A percentile compares a stretch with the other conserved stretches of the same genome.
Conservation (phyloP, 371 early-diverging fungal genomes). For the Mucor indicus region DNA sequence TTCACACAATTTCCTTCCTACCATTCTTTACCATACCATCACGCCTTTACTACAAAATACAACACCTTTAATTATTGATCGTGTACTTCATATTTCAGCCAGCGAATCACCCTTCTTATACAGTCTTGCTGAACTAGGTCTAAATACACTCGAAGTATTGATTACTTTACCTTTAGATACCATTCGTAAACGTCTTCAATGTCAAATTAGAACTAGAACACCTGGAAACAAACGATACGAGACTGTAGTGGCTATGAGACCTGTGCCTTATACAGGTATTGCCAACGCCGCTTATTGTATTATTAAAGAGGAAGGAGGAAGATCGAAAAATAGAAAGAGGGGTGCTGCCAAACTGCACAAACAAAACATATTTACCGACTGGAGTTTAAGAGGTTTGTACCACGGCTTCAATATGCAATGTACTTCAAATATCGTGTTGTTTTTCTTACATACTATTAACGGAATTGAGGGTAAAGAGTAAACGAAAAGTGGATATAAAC, state of each 20-base stretch:
- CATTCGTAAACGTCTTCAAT: conserved; percentile 79
- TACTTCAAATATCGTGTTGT: conserved; percentile 61
- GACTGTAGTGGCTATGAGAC: conserved; percentile 71
- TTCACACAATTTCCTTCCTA: conserved; percentile 67
- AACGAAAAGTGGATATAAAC: not conserved
- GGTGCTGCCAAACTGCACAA: conserved; percentile 6
- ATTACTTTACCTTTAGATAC: conserved; percentile 89
- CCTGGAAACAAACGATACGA: conserved; percentile 63
- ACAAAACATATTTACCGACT: conserved; percentile 34
- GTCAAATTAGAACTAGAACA: conserved; percentile 62
- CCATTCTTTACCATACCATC: conserved; percentile 73
- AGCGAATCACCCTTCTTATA: conserved; percentile 66
- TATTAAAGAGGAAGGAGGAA: conserved; percentile 81
- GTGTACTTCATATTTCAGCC: conserved; percentile 62
- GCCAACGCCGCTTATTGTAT: conserved; percentile 76
- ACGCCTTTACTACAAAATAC: conserved; percentile 71
- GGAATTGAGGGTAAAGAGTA: conserved; percentile 48
- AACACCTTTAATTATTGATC: conserved; percentile 70
- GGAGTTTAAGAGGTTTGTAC: conserved; percentile 74
- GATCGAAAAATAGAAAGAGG: conserved; percentile 18
- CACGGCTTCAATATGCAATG: conserved; percentile 75
- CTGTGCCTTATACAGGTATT: conserved; percentile 85
- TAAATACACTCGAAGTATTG: conserved; percentile 69
- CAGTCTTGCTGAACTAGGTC: conserved; percentile 63
- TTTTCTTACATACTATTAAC: conserved; percentile 56